Evolutionary conservation across 352 stramenopile species (phyloP), one percentile per base, ranked within the genome.

Genomic region (Globisporangium paddicum): DNA sequence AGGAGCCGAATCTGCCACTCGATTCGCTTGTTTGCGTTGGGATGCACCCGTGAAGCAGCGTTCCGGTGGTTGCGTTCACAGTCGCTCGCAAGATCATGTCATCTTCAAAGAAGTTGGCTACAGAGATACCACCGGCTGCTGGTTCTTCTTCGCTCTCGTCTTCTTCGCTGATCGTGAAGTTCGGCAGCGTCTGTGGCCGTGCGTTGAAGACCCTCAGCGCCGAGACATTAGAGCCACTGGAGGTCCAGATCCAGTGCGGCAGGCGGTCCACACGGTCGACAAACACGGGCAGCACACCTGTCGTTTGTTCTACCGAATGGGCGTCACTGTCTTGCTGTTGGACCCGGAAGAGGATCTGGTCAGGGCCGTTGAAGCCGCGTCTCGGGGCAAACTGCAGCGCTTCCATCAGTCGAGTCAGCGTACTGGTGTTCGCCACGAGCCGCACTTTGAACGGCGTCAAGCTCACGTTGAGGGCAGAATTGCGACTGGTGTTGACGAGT

Each of bases 311-410:
- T 18, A 62, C 4, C 11, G 10, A 18, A 14, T 18, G 6, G 18
- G n/a, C 25, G 11, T 41, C 26, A 13, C 2, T 14, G 7, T 34
- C 30, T 38, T 25, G 8, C 11, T 65, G 55, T 3, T 48, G 57
- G 10, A 77, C 45, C 10, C 59, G 72, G n/a, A 79, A 42, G 23
- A 76, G 40, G 14, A 84, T 58, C 37, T 75, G 48, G 25, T 79
- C 74, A n/a, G 65, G 63, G 8, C 72, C 72, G 19, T 75, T 63
- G 55, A 79, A 81, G 19, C 72, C 67, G 14, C 49, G 46, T 18
- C 55, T 40, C 6, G 74, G 74, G 37, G 49, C 28, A 40, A 77
- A 84, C 16, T 41, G 5, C 49, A 76, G 52, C n/a, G 30, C 40
- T 16, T 41, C 40, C 21, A 84, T 44, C 21, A 66, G 45, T 0